A percentile compares a stretch with the other conserved stretches of the same genome.
These are phyloP conservation scores for Alisma plantagoaquatica DNA, from an alignment of 106 monocot species.

Conservation along the genomic window DNA sequence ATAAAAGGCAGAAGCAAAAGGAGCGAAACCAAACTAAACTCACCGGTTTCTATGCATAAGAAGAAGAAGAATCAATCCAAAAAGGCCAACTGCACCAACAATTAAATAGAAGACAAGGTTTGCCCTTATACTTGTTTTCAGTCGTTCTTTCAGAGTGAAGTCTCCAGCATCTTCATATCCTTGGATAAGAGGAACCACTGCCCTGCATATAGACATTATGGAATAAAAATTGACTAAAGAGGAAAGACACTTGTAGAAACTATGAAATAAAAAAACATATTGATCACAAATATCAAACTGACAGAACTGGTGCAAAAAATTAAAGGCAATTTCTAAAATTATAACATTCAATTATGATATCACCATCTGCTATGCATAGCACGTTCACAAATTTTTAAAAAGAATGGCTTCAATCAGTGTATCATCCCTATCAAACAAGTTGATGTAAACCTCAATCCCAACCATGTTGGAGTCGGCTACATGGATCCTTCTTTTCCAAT, in stretches of 20 bases:
- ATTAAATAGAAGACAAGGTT: constrained; percentile 83
- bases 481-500: too few relatives aligned
- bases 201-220: constrained; percentile 62
- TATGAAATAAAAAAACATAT: constrained; percentile 19
- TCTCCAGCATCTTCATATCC: constrained; percentile 99
- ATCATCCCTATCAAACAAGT: too few relatives aligned
- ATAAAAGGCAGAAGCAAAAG: background rate
- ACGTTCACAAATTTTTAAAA: background rate
- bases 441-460: too few relatives aligned
- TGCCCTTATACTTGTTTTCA: constrained; percentile 71
- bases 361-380: background rate
- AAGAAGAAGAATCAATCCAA: constrained; percentile 82
- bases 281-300: constrained; percentile 6
- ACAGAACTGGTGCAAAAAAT: too few relatives aligned
- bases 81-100: constrained; percentile 84
- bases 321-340: background rate
- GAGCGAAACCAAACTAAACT: constrained; percentile 5
- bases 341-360: background rate
- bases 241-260: too few relatives aligned
- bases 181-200: constrained; percentile 91
- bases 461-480: too few relatives aligned
- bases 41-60: constrained; percentile 69
- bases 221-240: too few relatives aligned
- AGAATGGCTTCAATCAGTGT: too few relatives aligned
- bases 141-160: constrained; percentile 82